A percentile compares a stretch with the other conserved stretches of the same genome.
These are phyloP conservation scores for Ceratocystis destructans DNA, from an alignment of 2,329 filamentous ascomycete species.

Conservation along the genomic window DNA sequence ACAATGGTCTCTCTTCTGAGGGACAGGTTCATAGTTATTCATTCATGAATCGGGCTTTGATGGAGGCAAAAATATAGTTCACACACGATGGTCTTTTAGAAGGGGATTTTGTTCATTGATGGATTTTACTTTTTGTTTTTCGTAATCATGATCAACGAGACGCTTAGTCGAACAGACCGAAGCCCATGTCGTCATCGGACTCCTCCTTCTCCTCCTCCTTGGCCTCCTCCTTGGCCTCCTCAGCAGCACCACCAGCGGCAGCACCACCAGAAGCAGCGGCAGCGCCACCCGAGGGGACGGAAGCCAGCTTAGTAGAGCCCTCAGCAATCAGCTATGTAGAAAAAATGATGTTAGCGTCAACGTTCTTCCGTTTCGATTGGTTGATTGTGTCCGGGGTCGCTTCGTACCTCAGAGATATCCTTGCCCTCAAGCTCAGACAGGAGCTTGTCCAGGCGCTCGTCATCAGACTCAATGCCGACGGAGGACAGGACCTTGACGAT, in stretches of 20 bases:
- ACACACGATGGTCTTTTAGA: not conserved
- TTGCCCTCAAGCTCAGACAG: conserved; percentile 85
- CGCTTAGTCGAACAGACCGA: conserved; percentile 62
- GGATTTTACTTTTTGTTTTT: conserved; percentile 20
- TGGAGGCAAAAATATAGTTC: not conserved
- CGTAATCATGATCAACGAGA: conserved; percentile 21
- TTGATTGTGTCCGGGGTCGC: not conserved
- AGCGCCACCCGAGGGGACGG: conserved; percentile 83
- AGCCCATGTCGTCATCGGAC: conserved; percentile 30
- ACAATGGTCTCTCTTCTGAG: no score
- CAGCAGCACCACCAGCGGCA: conserved; percentile 53
- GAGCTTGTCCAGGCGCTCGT: conserved; percentile 73
- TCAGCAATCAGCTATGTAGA: conserved; percentile 67
- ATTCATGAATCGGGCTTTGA: not conserved
- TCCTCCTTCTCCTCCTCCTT: conserved; percentile 61
- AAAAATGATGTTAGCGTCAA: conserved; percentile 20
- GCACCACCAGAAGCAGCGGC: conserved; percentile 55
- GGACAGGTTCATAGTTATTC: not conserved
- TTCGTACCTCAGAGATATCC: conserved; percentile 76
- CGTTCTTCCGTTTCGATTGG: no score
- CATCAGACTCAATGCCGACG: conserved; percentile 88
- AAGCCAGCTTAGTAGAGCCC: conserved; percentile 87
- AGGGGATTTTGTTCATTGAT: conserved; percentile 16
- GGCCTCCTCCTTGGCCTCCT: conserved; percentile 48
- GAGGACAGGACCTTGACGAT: conserved; percentile 81